Evolutionary conservation across 257 asterid species (phyloP), one percentile per base, ranked within the genome.

Genomic region (Anisodus tanguticus): DNA sequence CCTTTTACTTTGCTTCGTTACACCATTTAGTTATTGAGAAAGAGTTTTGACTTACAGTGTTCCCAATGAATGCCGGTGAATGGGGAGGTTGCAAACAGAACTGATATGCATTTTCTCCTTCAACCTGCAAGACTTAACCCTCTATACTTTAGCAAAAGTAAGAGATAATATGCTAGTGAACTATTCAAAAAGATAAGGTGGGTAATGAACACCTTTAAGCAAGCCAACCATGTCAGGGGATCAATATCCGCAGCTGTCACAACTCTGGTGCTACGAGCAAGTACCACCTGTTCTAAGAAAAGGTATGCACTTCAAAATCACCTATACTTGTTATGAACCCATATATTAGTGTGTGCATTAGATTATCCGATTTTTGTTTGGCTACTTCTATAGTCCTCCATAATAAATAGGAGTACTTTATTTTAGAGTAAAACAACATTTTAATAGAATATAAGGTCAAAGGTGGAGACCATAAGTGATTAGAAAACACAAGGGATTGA

Each of bases 221-320:
- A 89, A 71, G 92, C 86, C 86, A 96, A 89, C 99, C 97, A 97
- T 77, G 86, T 88, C 54, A 97, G 85, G 78, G 98, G 97, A 81
- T 97, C 95, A 49, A 97, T 87, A 83, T 93, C 97, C 8, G 87
- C 88, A 3, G 95, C 82, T 66, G 99, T 90, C 86, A 90, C 81
- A 45, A 93, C 94, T 89, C 93, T 91, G 93, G 95, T 97, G 88
- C 99, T 92, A 81, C 99, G 98, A 79, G 99, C 98, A 86, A 94
- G 98, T 51, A 95, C 99, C 86, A 97, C 98, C 99, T 95, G 89
- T 55, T 53, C 19, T 35, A 66, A 68, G 53, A 82, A 82, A 53
- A 82, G 11, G 39, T 82, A 66, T 68, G 68, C 41, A 53, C 53
- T 68, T 53, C 59, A 57, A 82, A 35, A 63, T 22, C 81, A 66